Evolutionary conservation across 2,329 filamentous ascomycete genomes (phyloP), one percentile per base, ranked within the genome.

Genomic region (Penicillium sp.): DNA sequence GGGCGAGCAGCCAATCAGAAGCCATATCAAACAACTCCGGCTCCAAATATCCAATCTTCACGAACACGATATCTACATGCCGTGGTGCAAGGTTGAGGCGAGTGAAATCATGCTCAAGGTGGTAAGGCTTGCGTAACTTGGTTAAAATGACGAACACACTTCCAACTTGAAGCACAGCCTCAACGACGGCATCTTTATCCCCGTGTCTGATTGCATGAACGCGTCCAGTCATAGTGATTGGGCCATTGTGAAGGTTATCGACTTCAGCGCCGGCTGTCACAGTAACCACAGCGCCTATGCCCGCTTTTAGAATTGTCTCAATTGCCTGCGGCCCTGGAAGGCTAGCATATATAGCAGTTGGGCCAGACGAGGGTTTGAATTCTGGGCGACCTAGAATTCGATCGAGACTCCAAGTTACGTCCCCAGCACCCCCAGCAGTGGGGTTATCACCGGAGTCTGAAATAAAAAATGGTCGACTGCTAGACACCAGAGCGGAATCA

Each of bases 371-470:
- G 0, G 69, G 53, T 49, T 75, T 70, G 48, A 83, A 80, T 59
- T 83, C 81, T 0, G 77, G 68, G 4, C 80, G 74, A 16, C 66
- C 70, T 9, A 84, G 73, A 16, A 84, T 65, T 49, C 76, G 70
- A 0, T 75, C 75, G 5, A 84, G 64, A 0, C 79, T 78, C 80
- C 81, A 84, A 0, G 81, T 82, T 16, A 84, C 77, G 60, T 84
- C 81, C 1, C 82, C 82, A 0, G 81, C 80, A 0, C 81, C 82
- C 5, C 82, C 82, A 1, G 82, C 82, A 0, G 82, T 84, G 7
- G 81, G 82, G 51, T 84, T 84, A 56, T 84, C 82, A 0, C 81
- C 82, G 1, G 81, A 83, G 65, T 84, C 82, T 0, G 81, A 84
- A 55, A 84, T 79, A 63, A 83, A 84, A 58, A 76, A 84, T 0